Evolutionary conservation across 2,329 filamentous ascomycete species (phyloP).

Genomic region (Botryosphaeria dothidea): DNA sequence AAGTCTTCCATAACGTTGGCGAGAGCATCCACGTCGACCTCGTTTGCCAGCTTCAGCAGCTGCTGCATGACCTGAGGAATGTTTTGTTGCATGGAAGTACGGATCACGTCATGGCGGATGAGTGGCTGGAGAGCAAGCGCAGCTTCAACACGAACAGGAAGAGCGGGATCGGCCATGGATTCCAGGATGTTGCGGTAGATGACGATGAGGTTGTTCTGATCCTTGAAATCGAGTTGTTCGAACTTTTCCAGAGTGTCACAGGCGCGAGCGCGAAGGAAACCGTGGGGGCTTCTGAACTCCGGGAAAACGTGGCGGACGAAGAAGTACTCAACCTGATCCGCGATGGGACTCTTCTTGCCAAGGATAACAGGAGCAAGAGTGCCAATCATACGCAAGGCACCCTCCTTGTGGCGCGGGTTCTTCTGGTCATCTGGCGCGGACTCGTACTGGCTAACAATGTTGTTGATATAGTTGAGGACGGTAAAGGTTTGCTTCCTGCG

Average conservation of each 20-base stretch:
- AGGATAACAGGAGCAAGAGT: slow-evolving; percentile 91
- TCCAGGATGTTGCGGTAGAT: slow-evolving; percentile 97
- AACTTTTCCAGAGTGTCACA: slow-evolving; percentile 99
- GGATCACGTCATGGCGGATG: slow-evolving; percentile 92
- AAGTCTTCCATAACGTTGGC: slow-evolving; percentile 99
- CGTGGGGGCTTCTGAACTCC: slow-evolving; percentile 89
- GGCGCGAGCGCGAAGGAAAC: slow-evolving; percentile 88
- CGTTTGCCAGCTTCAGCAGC: slow-evolving; percentile 92
- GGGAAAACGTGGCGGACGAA: slow-evolving; percentile 98
- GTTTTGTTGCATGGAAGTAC: slow-evolving; percentile 93
- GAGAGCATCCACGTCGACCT: slow-evolving; percentile 94
- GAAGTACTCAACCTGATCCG: slow-evolving; percentile 97
- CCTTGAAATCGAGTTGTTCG: slow-evolving; percentile 94
- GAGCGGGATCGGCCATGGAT: slow-evolving; percentile 90
- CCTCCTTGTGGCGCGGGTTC: slow-evolving; percentile 93
- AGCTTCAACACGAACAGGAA: slow-evolving; percentile 92
- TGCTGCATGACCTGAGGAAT: slow-evolving; percentile 99
- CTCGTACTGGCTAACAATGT: slow-evolving; percentile 92
- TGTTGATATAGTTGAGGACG: slow-evolving; percentile 92
- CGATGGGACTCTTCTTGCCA: slow-evolving; percentile 97
- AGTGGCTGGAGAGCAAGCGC: slow-evolving; percentile 91
- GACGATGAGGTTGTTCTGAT: slow-evolving; percentile 89
- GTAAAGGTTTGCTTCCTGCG: slow-evolving; percentile 95
- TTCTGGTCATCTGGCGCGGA: slow-evolving; percentile 81
- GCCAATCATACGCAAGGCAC: slow-evolving; percentile 94